Percentiles rank a stretch among this genome's conserved stretches.
phyloP scores from a whole-genome alignment of 2,329 filamentous ascomycete species.

The Graphilbum ipis-grandicollis region DNA sequence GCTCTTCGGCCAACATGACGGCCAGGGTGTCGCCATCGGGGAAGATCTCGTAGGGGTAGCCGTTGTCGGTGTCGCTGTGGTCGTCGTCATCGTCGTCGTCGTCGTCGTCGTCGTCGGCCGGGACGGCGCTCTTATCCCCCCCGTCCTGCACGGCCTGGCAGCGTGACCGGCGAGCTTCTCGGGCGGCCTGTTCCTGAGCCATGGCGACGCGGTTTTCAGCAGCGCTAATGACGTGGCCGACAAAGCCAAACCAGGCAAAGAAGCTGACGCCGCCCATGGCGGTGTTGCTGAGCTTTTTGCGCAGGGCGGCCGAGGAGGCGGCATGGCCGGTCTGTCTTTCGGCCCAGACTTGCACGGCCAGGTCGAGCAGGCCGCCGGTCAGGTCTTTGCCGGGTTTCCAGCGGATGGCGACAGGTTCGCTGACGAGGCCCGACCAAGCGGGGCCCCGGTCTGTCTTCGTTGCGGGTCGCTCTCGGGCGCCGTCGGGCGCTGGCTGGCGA shows the following conservation, averaged over 20 bases:
- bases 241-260: slow-evolving; percentile 80
- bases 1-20: slow-evolving; percentile 63
- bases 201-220: slow-evolving; percentile 51
- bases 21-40: slow-evolving; percentile 75
- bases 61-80: slow-evolving; percentile 37
- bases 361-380: slow-evolving; percentile 61
- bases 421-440: slow-evolving; percentile 62
- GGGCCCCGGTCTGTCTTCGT: slow-evolving; percentile 28
- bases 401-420: slow-evolving; percentile 71
- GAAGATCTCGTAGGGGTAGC: slow-evolving; percentile 67
- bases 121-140: slow-evolving; percentile 10
- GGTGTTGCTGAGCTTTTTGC: slow-evolving; percentile 32
- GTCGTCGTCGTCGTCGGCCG: slow-evolving; percentile 21
- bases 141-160: no score
- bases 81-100: slow-evolving; percentile 24
- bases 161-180: slow-evolving; percentile 3
- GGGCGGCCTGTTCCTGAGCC: slow-evolving; percentile 34
- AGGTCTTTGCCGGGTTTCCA: slow-evolving; percentile 81
- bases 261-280: slow-evolving; percentile 56
- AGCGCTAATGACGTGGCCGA: slow-evolving; percentile 48
- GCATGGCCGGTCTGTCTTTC: slow-evolving; percentile 18
- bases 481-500: neutral
- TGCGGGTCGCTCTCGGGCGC: no score
- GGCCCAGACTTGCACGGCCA: slow-evolving; percentile 52
- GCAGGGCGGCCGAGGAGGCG: no score